phyloP scores from a whole-genome alignment of 768 basidiomycete genomes.

The Albatrellus ellisii region DNA sequence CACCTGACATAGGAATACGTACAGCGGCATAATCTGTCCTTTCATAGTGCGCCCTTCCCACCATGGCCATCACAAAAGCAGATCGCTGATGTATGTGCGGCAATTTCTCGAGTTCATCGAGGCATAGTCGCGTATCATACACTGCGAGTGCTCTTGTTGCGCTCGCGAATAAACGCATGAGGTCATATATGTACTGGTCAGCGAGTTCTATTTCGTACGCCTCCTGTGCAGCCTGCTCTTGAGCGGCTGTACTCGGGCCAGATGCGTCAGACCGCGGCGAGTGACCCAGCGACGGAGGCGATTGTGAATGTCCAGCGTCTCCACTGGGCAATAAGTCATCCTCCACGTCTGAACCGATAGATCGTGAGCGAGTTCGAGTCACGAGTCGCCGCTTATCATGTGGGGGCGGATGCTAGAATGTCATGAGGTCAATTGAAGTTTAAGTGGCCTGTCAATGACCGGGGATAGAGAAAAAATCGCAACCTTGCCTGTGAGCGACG shows the following conservation, averaged over 20 bases:
- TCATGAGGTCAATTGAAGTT: background rate
- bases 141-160: conserved; percentile 63
- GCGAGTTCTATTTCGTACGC: conserved; percentile 60
- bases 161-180: conserved; percentile 70
- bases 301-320: conserved; percentile 45
- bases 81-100: conserved; percentile 63
- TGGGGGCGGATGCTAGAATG: conserved; percentile 22
- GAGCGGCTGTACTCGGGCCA: conserved; percentile 45
- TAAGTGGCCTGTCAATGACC: conserved; percentile 2
- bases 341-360: conserved; percentile 60
- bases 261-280: conserved; percentile 37
- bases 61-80: conserved; percentile 67
- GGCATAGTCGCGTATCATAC: conserved; percentile 64
- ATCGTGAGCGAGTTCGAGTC: conserved; percentile 41
- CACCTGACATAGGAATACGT: conserved; percentile 20
- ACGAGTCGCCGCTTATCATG: conserved; percentile 51
- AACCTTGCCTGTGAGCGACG: conserved; percentile 41
- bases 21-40: conserved; percentile 81
- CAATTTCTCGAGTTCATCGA: conserved; percentile 66
- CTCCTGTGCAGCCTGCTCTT: conserved; percentile 61
- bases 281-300: conserved; percentile 26
- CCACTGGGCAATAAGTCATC: conserved; percentile 38
- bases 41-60: conserved; percentile 85
- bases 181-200: conserved; percentile 71
- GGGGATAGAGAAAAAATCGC: conserved; percentile 4